These are phyloP conservation scores for Micromonas commoda DNA, from an alignment of 139 green algal genomes.

Conservation along the genomic window DNA sequence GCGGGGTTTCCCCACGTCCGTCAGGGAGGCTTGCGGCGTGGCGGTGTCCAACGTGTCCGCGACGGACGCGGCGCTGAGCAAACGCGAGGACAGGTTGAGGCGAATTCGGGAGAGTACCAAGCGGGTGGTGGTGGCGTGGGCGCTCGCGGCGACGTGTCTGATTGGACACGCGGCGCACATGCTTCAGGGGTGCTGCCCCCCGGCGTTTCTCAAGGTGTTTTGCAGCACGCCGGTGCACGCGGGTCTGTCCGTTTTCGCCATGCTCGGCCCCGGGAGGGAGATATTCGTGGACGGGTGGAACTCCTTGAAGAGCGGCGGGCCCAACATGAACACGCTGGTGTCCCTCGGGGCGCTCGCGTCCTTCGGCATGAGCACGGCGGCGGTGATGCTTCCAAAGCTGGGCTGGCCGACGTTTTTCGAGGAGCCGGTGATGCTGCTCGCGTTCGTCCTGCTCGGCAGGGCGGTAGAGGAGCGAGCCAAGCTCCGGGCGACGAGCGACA, in stretches of 20 bases:
- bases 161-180: constrained; percentile 63
- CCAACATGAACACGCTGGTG: constrained; percentile 98
- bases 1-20: constrained; percentile 2
- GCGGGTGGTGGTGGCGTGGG: constrained; percentile 63
- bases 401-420: constrained; percentile 87
- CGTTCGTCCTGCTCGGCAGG: constrained; percentile 80
- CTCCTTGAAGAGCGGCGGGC: constrained; percentile 54
- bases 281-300: constrained; percentile 64
- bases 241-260: constrained; percentile 61
- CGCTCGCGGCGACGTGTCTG: constrained; percentile 64
- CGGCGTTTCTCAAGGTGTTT: constrained; percentile 54
- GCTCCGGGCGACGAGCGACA: constrained; percentile 75
- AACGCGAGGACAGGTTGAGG: background rate
- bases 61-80: background rate
- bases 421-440: constrained; percentile 95
- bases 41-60: background rate
- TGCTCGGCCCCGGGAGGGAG: constrained; percentile 71
- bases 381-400: constrained; percentile 56
- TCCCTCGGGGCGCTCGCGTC: constrained; percentile 72
- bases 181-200: background rate
- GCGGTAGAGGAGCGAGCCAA: constrained; percentile 88
- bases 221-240: constrained; percentile 60
- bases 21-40: constrained; percentile 26
- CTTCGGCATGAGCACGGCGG: constrained; percentile 75
- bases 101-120: constrained; percentile 17